Base-by-base conservation (phyloP, 768 basidiomycete species). In the Lactifluus hygrophoroides region DNA sequence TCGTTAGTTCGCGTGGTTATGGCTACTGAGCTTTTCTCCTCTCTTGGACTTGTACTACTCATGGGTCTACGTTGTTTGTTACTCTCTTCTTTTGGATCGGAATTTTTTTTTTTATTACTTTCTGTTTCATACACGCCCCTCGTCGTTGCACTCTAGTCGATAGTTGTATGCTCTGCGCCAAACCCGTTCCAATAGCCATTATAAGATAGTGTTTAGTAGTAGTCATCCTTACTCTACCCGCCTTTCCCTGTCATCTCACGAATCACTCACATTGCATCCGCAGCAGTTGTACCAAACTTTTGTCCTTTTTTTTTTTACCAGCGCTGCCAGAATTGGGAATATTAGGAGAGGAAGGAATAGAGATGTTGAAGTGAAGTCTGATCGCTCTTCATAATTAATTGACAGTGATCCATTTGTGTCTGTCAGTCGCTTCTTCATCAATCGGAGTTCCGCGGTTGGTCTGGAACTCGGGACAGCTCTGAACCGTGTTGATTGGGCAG, bases 201-300 rank as follows among this genome's bases (percentile, higher is more conserved):
- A 55, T 55, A 60, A 55, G 48, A 56, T 60, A 60, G 58, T 60
- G 58, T 60, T 27, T 7, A 60, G 58, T 60, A 60, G 58, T 60
- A 60, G 54, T 60, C 28, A 25, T 2, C 27, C 40, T 49, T 50
- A 55, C 46, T 42, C 30, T 60, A 48, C 48, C 35, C 46, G 58
- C 32, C 9, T 27, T 45, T 19, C 55, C 25, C 38, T 13, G 28
- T 25, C 58, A 51, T 60, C 43, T 55, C 58, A 56, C 45, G 53
- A 55, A 56, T 51, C 54, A 60, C 35, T 51, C 58, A 50, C 54
- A 46, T 40, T 43, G 13, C 42, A 55, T 49, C 37, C 45, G 54
- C 28, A 54, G 58, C 42, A 55, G 49, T 56, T 51, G 58, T 56
- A 60, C 25, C 23, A 51, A 2, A n/a, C n/a, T 55, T 50, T 23